Percentiles rank a stretch among this genome's conserved stretches.
These are phyloP conservation scores for Scenedesmus sp. DNA, from an alignment of 163 green algal genomes.

Conservation along the genomic window DNA sequence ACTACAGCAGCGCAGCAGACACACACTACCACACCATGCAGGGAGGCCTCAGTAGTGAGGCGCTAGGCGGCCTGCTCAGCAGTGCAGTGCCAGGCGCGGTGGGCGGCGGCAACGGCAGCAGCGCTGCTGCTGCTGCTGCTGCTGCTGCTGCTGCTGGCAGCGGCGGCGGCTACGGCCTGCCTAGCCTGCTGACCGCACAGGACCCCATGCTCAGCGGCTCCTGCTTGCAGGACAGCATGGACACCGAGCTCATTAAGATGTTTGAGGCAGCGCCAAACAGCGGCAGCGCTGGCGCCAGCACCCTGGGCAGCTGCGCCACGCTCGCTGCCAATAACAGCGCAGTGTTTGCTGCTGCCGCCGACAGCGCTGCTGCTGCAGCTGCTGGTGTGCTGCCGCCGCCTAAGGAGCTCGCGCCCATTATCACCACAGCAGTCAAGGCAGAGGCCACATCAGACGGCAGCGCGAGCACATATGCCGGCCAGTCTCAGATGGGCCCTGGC, in stretches of 20 bases:
- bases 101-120: neutral
- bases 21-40: neutral
- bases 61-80: neutral
- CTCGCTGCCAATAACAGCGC: neutral
- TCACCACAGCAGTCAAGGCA: neutral
- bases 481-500: neutral
- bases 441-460: neutral
- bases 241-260: neutral
- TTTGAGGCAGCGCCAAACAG: neutral
- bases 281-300: neutral
- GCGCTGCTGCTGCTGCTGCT: neutral
- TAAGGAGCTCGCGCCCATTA: neutral
- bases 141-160: neutral
- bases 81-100: neutral
- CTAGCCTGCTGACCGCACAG: constrained; percentile 17
- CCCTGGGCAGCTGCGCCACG: neutral
- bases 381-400: neutral
- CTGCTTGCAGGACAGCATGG: neutral
- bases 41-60: neutral
- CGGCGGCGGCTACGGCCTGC: neutral
- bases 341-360: neutral
- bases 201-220: constrained; percentile 7
- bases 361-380: constrained; percentile 7
- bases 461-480: neutral
- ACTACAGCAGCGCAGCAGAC: neutral